Evolutionary conservation across 768 basidiomycete genomes (phyloP).

Genomic region (Trametes cinnabarina): DNA sequence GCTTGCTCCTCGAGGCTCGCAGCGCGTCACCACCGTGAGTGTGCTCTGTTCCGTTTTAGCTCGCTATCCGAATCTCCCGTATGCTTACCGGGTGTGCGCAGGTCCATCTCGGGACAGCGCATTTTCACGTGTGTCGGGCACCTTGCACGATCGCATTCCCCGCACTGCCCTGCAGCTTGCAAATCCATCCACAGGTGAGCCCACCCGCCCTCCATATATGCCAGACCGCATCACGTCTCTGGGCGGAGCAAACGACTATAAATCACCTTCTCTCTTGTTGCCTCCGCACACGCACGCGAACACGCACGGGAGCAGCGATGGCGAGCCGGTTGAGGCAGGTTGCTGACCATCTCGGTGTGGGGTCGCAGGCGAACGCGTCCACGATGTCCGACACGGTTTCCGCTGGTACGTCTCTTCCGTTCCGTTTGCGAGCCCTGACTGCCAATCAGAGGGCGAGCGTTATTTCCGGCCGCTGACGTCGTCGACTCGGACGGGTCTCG

Average conservation of each 20-base stretch:
- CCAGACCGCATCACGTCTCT: neutral
- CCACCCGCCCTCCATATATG: conserved; percentile 3
- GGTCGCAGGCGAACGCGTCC: conserved; percentile 24
- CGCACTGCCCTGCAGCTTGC: neutral
- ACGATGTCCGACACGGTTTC: conserved; percentile 39
- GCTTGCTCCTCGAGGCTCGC: neutral
- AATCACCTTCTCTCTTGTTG: neutral
- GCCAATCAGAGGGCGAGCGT: conserved; percentile 7
- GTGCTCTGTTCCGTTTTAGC: neutral
- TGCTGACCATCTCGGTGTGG: conserved; percentile 49
- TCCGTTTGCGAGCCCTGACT: neutral
- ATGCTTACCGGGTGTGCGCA: conserved; percentile 11
- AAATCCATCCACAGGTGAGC: conserved; percentile 12
- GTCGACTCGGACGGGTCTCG: neutral
- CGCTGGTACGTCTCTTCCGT: conserved; percentile 44
- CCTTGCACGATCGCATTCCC: conserved; percentile 11
- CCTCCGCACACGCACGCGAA: neutral
- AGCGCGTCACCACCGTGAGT: neutral
- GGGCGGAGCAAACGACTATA: neutral
- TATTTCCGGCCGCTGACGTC: conserved; percentile 13
- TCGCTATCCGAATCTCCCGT: neutral
- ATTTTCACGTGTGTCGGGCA: conserved; percentile 18
- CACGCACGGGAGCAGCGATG: conserved; percentile 14
- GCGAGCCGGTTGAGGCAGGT: conserved; percentile 56
- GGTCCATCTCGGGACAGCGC: conserved; percentile 10